These are phyloP conservation scores for Afroboletus lepidellus DNA, from an alignment of 1,284 basidiomycete genomes.

Conservation along the genomic window DNA sequence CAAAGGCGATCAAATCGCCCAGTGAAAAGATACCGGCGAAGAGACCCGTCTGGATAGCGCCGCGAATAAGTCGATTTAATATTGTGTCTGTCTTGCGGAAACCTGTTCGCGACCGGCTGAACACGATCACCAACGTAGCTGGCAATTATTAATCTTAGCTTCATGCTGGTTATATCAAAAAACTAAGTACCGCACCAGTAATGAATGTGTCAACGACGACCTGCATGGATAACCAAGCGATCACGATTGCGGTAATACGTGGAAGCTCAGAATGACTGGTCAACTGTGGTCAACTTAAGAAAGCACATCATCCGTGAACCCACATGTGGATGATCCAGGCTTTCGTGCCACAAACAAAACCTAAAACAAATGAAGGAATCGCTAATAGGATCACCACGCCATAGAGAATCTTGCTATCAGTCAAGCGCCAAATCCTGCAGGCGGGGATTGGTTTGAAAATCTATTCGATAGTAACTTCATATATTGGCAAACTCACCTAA, in stretches of 20 bases:
- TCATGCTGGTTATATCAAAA: too few relatives aligned
- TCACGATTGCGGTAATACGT: conserved; percentile 30
- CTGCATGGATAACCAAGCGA: conserved; percentile 42
- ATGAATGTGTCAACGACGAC: conserved; percentile 40
- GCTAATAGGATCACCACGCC: conserved; percentile 30
- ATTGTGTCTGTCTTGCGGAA: conserved; percentile 45
- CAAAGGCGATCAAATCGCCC: conserved; percentile 43
- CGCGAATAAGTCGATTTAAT: conserved; percentile 45
- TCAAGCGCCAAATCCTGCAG: conserved; percentile 33
- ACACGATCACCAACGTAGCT: conserved; percentile 34
- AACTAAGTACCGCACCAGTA: conserved; percentile 33
- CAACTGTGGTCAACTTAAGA: neutral
- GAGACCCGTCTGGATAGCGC: conserved; percentile 42
- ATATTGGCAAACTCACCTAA: neutral
- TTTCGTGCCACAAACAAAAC: conserved; percentile 37
- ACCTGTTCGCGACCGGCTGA: conserved; percentile 39
- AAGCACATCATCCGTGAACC: conserved; percentile 9
- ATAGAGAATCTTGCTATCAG: conserved; percentile 36
- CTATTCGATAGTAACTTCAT: neutral
- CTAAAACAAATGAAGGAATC: conserved; percentile 35
- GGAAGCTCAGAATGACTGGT: conserved; percentile 13
- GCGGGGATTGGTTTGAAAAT: neutral
- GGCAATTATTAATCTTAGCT: conserved; percentile 3
- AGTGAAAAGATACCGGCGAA: conserved; percentile 46
- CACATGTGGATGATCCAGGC: conserved; percentile 41